Evolutionary conservation across 164 flowering plant species (phyloP), one percentile per base, ranked within the genome.

Genomic region (Brasenia schreberi): DNA sequence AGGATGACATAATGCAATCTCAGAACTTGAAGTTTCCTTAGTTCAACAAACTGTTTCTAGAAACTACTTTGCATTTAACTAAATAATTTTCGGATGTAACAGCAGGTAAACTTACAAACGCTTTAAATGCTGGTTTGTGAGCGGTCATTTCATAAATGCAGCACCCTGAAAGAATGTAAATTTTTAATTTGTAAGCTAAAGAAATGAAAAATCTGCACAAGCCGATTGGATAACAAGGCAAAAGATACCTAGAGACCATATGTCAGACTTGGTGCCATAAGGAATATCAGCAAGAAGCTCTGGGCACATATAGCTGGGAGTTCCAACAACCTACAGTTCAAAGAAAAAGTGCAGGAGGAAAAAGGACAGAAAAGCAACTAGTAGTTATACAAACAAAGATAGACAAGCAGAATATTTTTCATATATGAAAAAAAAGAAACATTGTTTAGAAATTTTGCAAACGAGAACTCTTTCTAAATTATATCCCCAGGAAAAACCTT

Each of bases 111-210:
- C 87, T 77, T 75, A 87, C 90, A 19, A 84, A 73, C 49, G 93
- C 88, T 77, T 74, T 80, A 70, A 85, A 87, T 63, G 93, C 78
- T 14, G 83, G 87, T 59, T 83, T 89, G 65, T 84, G 93, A 18
- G 85, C 88, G 72, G 90, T 82, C 68, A 87, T 87, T 78, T 87
- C 93, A 75, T 81, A 87, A 79, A 85, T 82, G 69, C 88, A 87
- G 73, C 93, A 87, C 58, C 93, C 93, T 87, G 27, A 19, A 7
- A 45, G 12, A 7, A 45, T 45, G 53, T 45, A 2, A 23, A 23
- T 23, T 23, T 23, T 23, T 23, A 23, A 23, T 23, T 2, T 23
- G 0, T 23, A 23, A 23, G 27, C 2, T 23, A 23, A 23, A 23
- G 27, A 23, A 23, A 23, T 23, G 27, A 23, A 23, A 23, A 23